Evolutionary conservation across 2,329 filamentous ascomycete species (phyloP).

Genomic region (Byssothecium circinans): DNA sequence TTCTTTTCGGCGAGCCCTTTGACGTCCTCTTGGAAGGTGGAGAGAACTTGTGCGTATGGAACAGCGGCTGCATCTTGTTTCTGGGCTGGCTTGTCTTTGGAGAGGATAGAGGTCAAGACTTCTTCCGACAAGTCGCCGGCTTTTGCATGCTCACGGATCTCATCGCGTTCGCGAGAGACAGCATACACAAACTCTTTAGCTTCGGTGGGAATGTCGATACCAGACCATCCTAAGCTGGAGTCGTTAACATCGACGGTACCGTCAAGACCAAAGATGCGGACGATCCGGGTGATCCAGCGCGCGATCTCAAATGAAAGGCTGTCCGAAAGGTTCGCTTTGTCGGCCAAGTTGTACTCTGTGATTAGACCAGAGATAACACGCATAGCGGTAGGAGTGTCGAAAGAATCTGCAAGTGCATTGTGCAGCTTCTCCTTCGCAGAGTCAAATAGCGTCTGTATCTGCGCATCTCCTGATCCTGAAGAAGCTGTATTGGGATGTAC

Average conservation of each 20-base stretch:
- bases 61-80: constrained; percentile 35
- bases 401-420: constrained; percentile 75
- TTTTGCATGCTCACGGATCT: constrained; percentile 59
- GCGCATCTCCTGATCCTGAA: constrained; percentile 40
- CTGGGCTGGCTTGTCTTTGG: constrained; percentile 30
- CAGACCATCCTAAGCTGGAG: constrained; percentile 63
- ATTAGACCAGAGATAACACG: constrained; percentile 75
- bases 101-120: constrained; percentile 44
- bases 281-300: constrained; percentile 79
- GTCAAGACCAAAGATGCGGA: constrained; percentile 82
- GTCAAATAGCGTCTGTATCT: constrained; percentile 54
- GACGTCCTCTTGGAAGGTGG: constrained; percentile 63
- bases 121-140: constrained; percentile 41
- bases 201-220: constrained; percentile 62
- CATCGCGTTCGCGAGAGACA: constrained; percentile 59
- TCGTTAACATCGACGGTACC: constrained; percentile 52
- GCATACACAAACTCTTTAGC: constrained; percentile 65
- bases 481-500: constrained; percentile 36
- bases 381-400: constrained; percentile 83
- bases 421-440: constrained; percentile 61
- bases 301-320: constrained; percentile 60
- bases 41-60: constrained; percentile 54
- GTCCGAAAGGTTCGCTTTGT: constrained; percentile 45
- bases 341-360: constrained; percentile 68
- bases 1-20: constrained; percentile 54